Evolutionary conservation across 768 basidiomycete genomes (phyloP).

Genomic region (Agaricus blazei): DNA sequence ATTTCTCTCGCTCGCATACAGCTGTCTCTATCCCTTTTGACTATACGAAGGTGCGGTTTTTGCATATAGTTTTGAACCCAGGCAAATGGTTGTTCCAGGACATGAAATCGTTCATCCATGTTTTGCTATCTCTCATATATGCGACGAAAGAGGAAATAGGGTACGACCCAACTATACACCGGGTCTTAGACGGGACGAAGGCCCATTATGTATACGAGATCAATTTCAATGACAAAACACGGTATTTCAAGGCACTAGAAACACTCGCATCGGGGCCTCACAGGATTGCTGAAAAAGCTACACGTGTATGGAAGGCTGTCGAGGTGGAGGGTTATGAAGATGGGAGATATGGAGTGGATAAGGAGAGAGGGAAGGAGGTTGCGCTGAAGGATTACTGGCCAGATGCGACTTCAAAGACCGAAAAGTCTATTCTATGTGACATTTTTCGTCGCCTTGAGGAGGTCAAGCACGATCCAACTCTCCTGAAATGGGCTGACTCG

Average conservation of each 20-base stretch:
- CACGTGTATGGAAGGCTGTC: slow-evolving; percentile 13
- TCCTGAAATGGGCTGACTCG: too few species aligned
- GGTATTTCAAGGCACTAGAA: neutral
- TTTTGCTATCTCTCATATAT: slow-evolving; percentile 5
- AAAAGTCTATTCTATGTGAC: slow-evolving; percentile 9
- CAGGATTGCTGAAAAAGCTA: slow-evolving; percentile 7
- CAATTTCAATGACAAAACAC: neutral
- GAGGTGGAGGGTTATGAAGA: neutral
- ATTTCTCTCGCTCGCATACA: slow-evolving; percentile 5
- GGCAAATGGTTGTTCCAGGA: neutral
- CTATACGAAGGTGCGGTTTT: neutral
- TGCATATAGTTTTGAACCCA: neutral
- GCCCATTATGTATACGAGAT: neutral
- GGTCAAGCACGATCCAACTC: neutral
- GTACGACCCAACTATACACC: neutral
- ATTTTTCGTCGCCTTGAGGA: slow-evolving; percentile 9
- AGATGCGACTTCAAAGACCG: slow-evolving; percentile 6
- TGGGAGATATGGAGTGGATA: neutral
- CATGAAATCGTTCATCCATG: neutral
- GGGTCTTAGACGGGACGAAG: neutral
- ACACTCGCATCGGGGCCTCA: neutral
- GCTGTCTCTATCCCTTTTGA: neutral
- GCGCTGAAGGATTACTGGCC: slow-evolving; percentile 18
- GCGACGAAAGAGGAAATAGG: slow-evolving; percentile 3
- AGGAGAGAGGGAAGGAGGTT: neutral